Percentiles rank a stretch among this genome's conserved stretches.
Conservation (phyloP, 1,284 basidiomycete species). For the Cutaneotrichosporon cutaneum region DNA sequence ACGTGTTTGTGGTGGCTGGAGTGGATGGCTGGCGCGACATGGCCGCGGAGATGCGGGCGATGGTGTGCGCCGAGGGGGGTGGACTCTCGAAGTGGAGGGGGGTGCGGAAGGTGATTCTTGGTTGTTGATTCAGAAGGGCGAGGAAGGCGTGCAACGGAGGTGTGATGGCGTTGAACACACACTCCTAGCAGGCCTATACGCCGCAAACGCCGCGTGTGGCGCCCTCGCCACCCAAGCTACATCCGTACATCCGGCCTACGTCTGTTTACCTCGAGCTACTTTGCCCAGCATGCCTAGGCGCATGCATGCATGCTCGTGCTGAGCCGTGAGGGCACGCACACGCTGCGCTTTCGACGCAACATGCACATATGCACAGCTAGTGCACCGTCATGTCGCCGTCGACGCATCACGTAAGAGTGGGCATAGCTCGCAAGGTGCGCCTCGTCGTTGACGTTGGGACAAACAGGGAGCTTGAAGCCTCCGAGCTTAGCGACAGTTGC, state of each 20-base stretch:
- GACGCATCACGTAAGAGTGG: too few relatives aligned
- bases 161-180: not conserved
- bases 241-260: not conserved
- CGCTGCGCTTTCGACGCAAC: too few relatives aligned
- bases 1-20: not conserved
- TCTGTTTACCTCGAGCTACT: not conserved
- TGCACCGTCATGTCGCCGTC: too few relatives aligned
- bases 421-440: too few relatives aligned
- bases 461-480: too few relatives aligned
- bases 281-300: too few relatives aligned
- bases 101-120: not conserved
- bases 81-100: slow-evolving; percentile 19
- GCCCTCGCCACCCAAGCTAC: not conserved
- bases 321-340: too few relatives aligned
- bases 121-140: slow-evolving; percentile 9
- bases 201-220: not conserved
- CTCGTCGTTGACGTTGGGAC: too few relatives aligned
- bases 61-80: not conserved
- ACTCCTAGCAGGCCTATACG: not conserved
- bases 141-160: slow-evolving; percentile 21
- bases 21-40: slow-evolving; percentile 8
- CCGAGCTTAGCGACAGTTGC: too few relatives aligned
- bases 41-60: not conserved
- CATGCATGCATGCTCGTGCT: too few relatives aligned
- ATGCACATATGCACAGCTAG: too few relatives aligned